Evolutionary conservation across 2,329 filamentous ascomycete genomes (phyloP), one percentile per base, ranked within the genome.

Genomic region (Aspergillus oerlinghausenensis): DNA sequence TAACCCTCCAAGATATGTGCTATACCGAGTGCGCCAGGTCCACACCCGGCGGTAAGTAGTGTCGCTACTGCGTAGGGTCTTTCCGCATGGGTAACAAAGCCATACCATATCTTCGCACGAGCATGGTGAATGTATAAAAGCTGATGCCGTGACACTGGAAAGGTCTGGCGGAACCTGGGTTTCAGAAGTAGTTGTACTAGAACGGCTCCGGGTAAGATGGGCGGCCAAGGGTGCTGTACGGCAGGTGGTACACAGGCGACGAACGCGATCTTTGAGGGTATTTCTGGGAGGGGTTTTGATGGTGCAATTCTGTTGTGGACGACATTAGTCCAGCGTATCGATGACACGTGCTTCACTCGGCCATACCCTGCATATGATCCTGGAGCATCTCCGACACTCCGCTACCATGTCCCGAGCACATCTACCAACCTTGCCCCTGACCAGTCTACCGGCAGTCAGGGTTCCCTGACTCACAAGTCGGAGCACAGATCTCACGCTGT

Each of bases 341-440:
- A 21, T 38, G 26, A 10, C 14, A 42, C 48, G 25, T 29, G 6
- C 25, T 11, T 3, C 43, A 25, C 40, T 14, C 19, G 49, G 29
- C 73, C 84, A 72, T 82, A 95, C 92, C 75, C 93, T 84, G 73
- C 93, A 97, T 55, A 96, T 85, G 26, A 92, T 81, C 28, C 77
- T 85, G 42, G 82, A 83, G 71, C 93, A 97, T 60, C 87, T 83
- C 55, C 90, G 84, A 73, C 93, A 97, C 64, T 88, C 87, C 45
- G 82, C 84, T 4, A 97, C 93, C 84, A 96, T 84, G 72, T 97
- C 93, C 59, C 90, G 82, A 23, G 93, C 93, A 70, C 93, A 97
- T 65, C 82, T 82, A 4, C 89, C 87, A 28, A 89, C 81, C 73
- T 90, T 93, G 52, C 88, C 87, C 60, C 80, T 81, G 64, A 75